Conservation (phyloP, 257 asterid species). For the Solanum verrucosum region DNA sequence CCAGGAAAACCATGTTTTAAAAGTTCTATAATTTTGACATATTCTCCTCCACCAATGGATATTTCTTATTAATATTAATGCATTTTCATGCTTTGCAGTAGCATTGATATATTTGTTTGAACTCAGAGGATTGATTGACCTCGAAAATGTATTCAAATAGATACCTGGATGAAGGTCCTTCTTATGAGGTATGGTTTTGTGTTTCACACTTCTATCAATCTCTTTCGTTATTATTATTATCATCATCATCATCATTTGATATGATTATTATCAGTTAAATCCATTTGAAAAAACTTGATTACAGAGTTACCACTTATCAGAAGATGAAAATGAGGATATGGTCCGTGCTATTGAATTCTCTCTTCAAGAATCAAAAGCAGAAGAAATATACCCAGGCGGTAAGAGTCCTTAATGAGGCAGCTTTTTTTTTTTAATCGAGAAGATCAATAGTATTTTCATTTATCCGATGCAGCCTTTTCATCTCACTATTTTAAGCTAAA, state of each 20-base stretch:
- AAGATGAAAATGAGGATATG: slow-evolving; percentile 1
- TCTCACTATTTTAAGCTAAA: background rate
- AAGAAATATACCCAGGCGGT: background rate
- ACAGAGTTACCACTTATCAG: background rate
- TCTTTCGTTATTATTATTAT: background rate
- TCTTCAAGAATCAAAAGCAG: background rate
- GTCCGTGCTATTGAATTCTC: background rate
- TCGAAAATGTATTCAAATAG: background rate
- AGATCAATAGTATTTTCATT: background rate
- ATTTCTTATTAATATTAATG: background rate
- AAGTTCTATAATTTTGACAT: background rate
- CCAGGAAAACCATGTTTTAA: background rate
- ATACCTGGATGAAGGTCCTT: slow-evolving; percentile 1
- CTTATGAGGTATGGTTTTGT: background rate
- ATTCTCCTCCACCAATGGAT: background rate
- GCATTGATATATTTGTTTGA: background rate
- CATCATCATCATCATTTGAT: background rate
- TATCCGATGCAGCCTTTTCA: background rate
- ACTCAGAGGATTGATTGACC: background rate
- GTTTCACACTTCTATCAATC: background rate
- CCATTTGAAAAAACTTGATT: background rate
- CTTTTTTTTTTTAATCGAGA: background rate
- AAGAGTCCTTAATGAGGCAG: background rate
- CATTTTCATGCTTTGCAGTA: background rate
- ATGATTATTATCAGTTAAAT: background rate